Base-by-base conservation (phyloP, 768 basidiomycete genomes). In the Lactarius quietus region DNA sequence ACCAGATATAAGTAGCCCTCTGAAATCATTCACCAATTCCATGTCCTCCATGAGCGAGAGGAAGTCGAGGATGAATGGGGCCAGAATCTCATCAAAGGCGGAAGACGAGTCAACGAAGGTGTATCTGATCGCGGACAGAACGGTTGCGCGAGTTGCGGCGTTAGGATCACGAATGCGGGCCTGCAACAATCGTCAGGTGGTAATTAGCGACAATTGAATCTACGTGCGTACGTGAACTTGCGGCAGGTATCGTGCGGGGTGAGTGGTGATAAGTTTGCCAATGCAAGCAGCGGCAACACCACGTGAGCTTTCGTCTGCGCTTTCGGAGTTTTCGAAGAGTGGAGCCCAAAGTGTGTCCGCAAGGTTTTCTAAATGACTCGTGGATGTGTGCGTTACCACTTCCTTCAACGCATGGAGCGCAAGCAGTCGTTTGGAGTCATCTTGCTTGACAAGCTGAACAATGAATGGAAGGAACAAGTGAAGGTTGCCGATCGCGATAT, bases 221-320 rank as follows among this genome's bases (percentile, higher is more conserved):
- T 9, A 28, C 39, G 7, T 6, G 77, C 85, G 67, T 73, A 91
- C 92, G 72, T 98, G 95, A 12, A 99, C 85, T 71, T 97, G 93
- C 3, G 94, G 93, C 20, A 98, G 81, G 74, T 96, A 99, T 70
- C 87, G 87, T 0, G 88, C 86, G 5, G 97, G 95, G 63, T 95
- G 90, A 0, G 93, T 91, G 0, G 92, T 92, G 0, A 95, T 95
- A 35, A 99, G 81, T 76, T 98, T 97, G 38, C 97, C 97, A 20
- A 99, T 83, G 73, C 95, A 98, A 3, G 96, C 95, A 54, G 97
- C 95, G 29, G 95, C 93, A 41, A 98, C 93, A 73, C 97, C 98
- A 57, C 95, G 81, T 1, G 93, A 90, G 9, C 90, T 90, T 76
- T 98, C 96, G 67, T 96, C 96, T 18, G 90, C 84, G 67, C 86